Conservation (phyloP, 202 grass and related monocot species). For the Schoenoplectus tabernaemontani region DNA sequence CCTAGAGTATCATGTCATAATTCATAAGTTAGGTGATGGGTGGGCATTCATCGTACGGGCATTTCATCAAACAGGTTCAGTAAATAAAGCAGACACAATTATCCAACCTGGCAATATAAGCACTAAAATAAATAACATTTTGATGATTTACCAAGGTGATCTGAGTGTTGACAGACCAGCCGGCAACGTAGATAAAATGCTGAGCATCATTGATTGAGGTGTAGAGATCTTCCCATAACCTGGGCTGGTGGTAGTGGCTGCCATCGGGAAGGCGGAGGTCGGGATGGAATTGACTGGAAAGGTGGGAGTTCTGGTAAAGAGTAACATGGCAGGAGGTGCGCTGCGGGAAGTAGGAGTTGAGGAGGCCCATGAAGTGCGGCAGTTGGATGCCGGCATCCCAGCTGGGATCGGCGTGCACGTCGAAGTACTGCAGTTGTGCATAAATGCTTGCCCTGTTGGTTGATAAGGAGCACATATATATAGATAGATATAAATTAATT, state of each 20-base stretch:
- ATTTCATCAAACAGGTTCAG: not conserved
- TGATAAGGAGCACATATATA: not conserved
- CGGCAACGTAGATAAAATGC: slow-evolving; percentile 63
- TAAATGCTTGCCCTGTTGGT: slow-evolving; percentile 33
- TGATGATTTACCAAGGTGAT: slow-evolving; percentile 18
- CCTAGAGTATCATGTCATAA: not conserved
- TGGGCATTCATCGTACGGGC: not conserved
- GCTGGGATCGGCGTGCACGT: no score
- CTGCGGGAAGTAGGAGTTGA: slow-evolving; percentile 49
- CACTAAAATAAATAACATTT: not conserved
- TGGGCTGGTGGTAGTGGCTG: slow-evolving; percentile 24
- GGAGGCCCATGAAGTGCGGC: slow-evolving; percentile 36
- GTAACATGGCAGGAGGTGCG: slow-evolving; percentile 39
- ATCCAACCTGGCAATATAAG: not conserved
- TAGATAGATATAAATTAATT: no score
- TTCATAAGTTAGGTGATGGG: not conserved
- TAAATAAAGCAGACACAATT: not conserved
- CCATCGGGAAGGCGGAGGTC: slow-evolving; percentile 26
- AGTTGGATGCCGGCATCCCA: not conserved
- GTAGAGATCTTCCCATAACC: slow-evolving; percentile 71
- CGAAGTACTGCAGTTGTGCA: not conserved
- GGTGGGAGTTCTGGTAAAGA: slow-evolving; percentile 74
- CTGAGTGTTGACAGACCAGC: slow-evolving; percentile 51
- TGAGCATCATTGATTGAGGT: slow-evolving; percentile 41
- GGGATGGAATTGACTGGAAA: slow-evolving; percentile 42